Percentiles rank a stretch among this genome's conserved stretches.
Conservation (phyloP, 352 stramenopile genomes). For the Phytopythium boreale region DNA sequence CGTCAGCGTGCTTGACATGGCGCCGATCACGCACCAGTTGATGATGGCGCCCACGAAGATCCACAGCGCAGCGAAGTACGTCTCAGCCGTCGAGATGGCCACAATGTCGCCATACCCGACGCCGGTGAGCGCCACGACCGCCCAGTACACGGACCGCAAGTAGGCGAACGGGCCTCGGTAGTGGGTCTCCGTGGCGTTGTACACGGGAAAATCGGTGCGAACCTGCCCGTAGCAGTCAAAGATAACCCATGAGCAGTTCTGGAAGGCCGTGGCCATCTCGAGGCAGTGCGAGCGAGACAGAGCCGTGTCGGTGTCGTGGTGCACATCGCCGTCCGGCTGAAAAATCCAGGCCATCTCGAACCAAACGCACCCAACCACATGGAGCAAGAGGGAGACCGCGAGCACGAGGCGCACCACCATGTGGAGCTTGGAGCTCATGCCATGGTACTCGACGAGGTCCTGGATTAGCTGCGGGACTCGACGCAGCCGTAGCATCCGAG, state of each 20-base stretch:
- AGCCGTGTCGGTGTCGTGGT: slow-evolving; percentile 5
- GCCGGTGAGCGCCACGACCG: slow-evolving; percentile 61
- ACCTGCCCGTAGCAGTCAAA: slow-evolving; percentile 74
- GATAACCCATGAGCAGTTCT: slow-evolving; percentile 71
- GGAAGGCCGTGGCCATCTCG: slow-evolving; percentile 38
- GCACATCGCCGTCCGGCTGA: background rate
- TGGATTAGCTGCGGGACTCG: slow-evolving; percentile 35
- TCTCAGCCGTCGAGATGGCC: slow-evolving; percentile 70
- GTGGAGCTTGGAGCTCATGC: slow-evolving; percentile 59
- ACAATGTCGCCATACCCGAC: slow-evolving; percentile 78
- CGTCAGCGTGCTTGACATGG: slow-evolving; percentile 78
- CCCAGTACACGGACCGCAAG: slow-evolving; percentile 72
- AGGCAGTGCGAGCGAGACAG: slow-evolving; percentile 40
- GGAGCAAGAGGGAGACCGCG: slow-evolving; percentile 47
- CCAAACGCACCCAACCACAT: slow-evolving; percentile 65
- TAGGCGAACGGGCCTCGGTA: slow-evolving; percentile 64
- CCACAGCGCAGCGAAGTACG: slow-evolving; percentile 68
- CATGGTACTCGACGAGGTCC: slow-evolving; percentile 52
- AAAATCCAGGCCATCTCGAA: slow-evolving; percentile 56
- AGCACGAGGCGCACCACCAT: slow-evolving; percentile 46
- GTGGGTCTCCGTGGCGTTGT: slow-evolving; percentile 25
- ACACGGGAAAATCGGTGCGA: slow-evolving; percentile 37
- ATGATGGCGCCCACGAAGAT: slow-evolving; percentile 73
- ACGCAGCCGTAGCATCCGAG: slow-evolving; percentile 50
- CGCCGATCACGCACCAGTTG: slow-evolving; percentile 76